Percentiles rank a stretch among this genome's conserved stretches.
Conservation (phyloP, 768 basidiomycete genomes). For the Russula griseocarnosa region DNA sequence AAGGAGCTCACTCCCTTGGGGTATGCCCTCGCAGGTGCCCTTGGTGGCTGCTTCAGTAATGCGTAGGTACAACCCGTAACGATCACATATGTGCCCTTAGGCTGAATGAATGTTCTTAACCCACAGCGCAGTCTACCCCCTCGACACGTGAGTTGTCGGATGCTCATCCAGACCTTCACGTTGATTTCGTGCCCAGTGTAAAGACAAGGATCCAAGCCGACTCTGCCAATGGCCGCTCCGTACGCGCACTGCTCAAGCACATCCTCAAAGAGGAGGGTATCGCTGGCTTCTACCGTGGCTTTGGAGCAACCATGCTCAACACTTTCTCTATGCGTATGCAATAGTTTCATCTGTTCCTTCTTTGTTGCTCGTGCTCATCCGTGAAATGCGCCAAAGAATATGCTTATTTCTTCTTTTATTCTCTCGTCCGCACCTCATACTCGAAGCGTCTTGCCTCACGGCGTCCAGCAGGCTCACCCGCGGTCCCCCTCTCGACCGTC, state of each 20-base stretch:
- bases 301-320: constrained; percentile 95
- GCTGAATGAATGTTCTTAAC: constrained; percentile 7
- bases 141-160: constrained; percentile 58
- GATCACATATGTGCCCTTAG: neutral
- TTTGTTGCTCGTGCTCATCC: constrained; percentile 3
- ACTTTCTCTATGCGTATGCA: constrained; percentile 94
- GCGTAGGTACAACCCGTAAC: constrained; percentile 54
- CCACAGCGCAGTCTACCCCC: constrained; percentile 81
- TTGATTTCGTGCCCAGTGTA: constrained; percentile 49
- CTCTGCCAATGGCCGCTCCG: constrained; percentile 53
- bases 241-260: constrained; percentile 60
- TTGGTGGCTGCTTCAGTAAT: constrained; percentile 90
- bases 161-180: neutral
- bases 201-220: constrained; percentile 94
- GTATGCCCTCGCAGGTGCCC: constrained; percentile 88
- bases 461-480: constrained; percentile 56
- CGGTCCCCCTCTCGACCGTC: constrained; percentile 62
- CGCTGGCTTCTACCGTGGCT: constrained; percentile 82
- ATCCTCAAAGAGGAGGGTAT: constrained; percentile 82
- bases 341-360: neutral
- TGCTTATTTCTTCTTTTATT: constrained; percentile 99
- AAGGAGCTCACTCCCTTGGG: constrained; percentile 79
- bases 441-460: constrained; percentile 62
- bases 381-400: constrained; percentile 62
- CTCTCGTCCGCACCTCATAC: constrained; percentile 81